Evolutionary conservation across 345 rosid species (phyloP).

Genomic region (Populus nigra): DNA sequence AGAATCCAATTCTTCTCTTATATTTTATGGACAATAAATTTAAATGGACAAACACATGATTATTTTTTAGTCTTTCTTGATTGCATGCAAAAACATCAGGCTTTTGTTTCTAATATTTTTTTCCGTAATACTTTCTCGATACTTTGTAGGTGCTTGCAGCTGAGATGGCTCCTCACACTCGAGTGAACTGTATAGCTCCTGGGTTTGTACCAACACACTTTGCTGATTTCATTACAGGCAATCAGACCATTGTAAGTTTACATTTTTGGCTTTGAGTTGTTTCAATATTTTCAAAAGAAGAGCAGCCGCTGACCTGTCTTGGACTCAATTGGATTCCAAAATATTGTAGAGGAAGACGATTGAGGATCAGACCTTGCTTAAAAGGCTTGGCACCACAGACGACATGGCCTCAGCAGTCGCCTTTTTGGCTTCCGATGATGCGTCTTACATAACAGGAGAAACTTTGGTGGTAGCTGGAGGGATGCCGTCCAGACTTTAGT

Average conservation of each 20-base stretch:
- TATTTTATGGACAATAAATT: no score
- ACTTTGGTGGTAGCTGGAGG: conserved; percentile 81
- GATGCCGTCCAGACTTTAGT: conserved; percentile 67
- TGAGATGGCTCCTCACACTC: conserved; percentile 77
- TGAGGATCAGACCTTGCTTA: conserved; percentile 57
- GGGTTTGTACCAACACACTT: conserved; percentile 89
- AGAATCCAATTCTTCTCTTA: no score
- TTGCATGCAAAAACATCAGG: no score
- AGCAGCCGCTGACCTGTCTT: neutral
- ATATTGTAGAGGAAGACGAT: conserved; percentile 44
- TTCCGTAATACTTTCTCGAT: neutral
- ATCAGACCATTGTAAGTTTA: conserved; percentile 46
- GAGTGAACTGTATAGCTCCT: conserved; percentile 83
- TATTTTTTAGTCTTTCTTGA: no score
- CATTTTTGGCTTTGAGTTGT: neutral
- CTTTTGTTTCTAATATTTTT: no score
- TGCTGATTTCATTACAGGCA: conserved; percentile 53
- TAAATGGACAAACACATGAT: no score
- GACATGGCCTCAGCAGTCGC: conserved; percentile 80
- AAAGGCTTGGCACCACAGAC: conserved; percentile 64
- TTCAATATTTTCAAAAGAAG: neutral
- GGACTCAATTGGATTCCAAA: neutral
- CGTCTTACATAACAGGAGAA: conserved; percentile 74
- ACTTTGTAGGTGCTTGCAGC: conserved; percentile 70
- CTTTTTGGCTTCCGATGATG: conserved; percentile 79